Evolutionary conservation across 176 grass and related monocot species (phyloP), one percentile per base, ranked within the genome.

Genomic region (Eremochloa ophiuroides): DNA sequence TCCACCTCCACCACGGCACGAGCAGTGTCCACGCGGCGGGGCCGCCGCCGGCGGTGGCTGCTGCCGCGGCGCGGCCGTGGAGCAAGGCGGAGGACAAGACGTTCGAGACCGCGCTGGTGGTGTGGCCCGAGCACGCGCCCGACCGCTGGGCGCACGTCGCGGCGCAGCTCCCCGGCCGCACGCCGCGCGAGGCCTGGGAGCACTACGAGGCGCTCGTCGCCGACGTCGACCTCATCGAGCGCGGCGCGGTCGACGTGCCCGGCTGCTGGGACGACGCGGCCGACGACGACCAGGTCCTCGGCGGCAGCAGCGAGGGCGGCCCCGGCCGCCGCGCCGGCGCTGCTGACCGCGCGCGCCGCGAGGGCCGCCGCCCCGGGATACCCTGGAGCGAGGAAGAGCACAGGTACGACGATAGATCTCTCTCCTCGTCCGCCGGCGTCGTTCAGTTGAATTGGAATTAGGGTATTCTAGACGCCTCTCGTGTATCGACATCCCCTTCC

Each of bases 371-470:
- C 8, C 80, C 84, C 1, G 92, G 90, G 13, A 44, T 86, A 15
- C 88, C 95, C 10, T 98, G 95, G 95, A 95, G 77, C 33, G 92
- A 93, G 85, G 90, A 91, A 8, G 95, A 98, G 73, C 92, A 98
- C 85, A 83, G 93, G 92, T 98, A 69, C 16, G 22, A 10, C 56
- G 10, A 33, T 31, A n/a, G n/a, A n/a, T n/a, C n/a, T 35, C 61
- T 12, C 62, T 0, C 3, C 27, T 2, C 30, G 8, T 2, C 2
- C 5, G 35, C 8, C 47, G 26, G 4, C 71, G 17, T 31, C 8
- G 28, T 74, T 38, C 51, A 12, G 8, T 75, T 2, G 68, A 1
- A 55, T 17, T 23, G 0, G 34, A 35, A 41, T 15, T 47, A 3
- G 41, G 65, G 11, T 28, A 8, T 72, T 85, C 75, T 11, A 4